Evolutionary conservation across 1,139 yeast species (phyloP).

Genomic region (Sugiyamaella sp.): DNA sequence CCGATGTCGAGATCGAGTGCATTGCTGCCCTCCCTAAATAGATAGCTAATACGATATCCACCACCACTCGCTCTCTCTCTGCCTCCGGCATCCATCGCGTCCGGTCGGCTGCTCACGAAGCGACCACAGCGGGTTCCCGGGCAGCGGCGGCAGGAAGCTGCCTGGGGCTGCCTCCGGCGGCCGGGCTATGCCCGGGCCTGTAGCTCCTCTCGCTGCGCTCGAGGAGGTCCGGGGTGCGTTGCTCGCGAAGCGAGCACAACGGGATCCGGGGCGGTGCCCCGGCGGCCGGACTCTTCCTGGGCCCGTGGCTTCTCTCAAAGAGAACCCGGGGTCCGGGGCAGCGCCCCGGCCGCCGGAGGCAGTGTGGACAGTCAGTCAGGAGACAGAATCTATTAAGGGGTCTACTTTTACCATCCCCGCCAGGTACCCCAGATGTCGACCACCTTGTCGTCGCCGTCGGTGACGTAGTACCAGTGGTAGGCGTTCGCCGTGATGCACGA

Average conservation of each 20-base stretch:
- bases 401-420: slow-evolving; percentile 56
- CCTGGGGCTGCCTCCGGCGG: background rate
- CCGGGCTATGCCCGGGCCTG: background rate
- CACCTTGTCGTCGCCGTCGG: slow-evolving; percentile 53
- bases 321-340: slow-evolving; percentile 1
- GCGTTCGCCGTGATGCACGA: slow-evolving; percentile 72
- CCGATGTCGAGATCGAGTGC: slow-evolving; percentile 46
- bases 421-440: slow-evolving; percentile 74
- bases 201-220: background rate
- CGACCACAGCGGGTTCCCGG: too few relatives aligned
- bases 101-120: too few relatives aligned
- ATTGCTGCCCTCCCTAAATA: slow-evolving; percentile 32
- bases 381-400: background rate
- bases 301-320: too few relatives aligned
- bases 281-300: background rate
- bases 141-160: too few relatives aligned
- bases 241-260: background rate
- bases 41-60: slow-evolving; percentile 36
- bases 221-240: background rate
- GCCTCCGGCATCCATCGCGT: too few relatives aligned
- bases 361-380: background rate
- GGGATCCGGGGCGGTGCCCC: background rate
- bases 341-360: background rate
- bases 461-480: slow-evolving; percentile 59
- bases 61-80: too few relatives aligned